These are phyloP conservation scores for Leptoxyphium fumago DNA, from an alignment of 2,329 filamentous ascomycete genomes.

Conservation along the genomic window DNA sequence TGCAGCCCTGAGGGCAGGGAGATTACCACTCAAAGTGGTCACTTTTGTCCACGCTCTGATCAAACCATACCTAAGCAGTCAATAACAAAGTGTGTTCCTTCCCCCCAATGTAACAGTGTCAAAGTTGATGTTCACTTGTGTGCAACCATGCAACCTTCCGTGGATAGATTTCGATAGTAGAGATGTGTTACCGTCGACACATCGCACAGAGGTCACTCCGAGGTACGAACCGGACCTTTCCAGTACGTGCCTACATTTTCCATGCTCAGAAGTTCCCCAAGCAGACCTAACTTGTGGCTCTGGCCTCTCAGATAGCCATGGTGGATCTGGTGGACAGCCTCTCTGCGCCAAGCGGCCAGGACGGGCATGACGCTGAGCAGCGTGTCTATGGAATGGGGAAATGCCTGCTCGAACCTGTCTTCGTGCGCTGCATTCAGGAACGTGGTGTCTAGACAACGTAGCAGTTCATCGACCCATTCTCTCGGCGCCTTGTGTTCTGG, in stretches of 20 bases:
- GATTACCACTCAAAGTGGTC: no score
- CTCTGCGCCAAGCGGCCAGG: neutral
- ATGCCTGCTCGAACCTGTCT: neutral
- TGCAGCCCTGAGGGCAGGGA: no score
- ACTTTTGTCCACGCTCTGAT: no score
- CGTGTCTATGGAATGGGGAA: neutral
- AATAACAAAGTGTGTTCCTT: no score
- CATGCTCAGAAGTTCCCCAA: conserved; percentile 5
- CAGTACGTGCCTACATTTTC: conserved; percentile 4
- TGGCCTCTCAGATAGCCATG: conserved; percentile 1
- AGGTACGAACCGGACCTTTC: conserved; percentile 1
- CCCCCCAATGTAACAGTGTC: no score
- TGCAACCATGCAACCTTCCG: no score
- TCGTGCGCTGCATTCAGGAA: neutral
- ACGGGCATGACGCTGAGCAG: neutral
- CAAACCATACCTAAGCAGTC: no score
- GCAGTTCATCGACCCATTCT: conserved; percentile 2
- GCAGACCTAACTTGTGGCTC: conserved; percentile 3
- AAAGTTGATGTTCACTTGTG: no score
- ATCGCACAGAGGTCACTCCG: no score
- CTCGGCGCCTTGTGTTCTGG: conserved; percentile 5
- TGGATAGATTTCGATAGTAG: no score
- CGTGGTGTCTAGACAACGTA: neutral
- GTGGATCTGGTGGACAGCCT: conserved; percentile 3
- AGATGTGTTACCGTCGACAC: no score